Base-by-base conservation (phyloP, 805 yeast genomes). In the Candida manassasensis region DNA sequence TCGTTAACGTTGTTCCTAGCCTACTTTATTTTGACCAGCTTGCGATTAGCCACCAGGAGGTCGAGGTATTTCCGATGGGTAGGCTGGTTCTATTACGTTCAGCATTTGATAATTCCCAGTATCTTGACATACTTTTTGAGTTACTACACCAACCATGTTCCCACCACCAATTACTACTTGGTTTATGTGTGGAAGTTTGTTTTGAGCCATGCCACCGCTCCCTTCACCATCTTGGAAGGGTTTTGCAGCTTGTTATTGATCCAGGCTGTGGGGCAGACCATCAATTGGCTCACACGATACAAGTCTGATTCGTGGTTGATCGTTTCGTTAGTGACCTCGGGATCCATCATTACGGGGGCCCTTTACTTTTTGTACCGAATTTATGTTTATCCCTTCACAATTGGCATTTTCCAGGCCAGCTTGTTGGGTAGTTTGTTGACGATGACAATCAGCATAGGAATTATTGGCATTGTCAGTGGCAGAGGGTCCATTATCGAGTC, bases 401-500 rank as follows among this genome's bases (percentile, higher is more conserved):
- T 88, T 32, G 86, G 84, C 16, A 68, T 79, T 29, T 67, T 77
- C 28, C 77, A 83, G 26, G 94, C 97, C 1, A 81, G 96, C 0
- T 63, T 93, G 38, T 69, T 93, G 39, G 97, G 97, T 11, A 84
- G 89, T 2, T 79, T 85, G 4, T 69, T 93, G 41, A 85, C 97
- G 0, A 60, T 81, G 34, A 81, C 93, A 2, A 63, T 77, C 2
- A 77, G 85, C 13, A 57, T 93, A 24, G 87, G 95, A 1, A 56
- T 85, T 3, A 87, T 75, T 57, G 98, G 97, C 2, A 86, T 93
- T 21, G 73, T 84, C 14, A 77, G 90, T 2, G 81, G 82, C 5
- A 76, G 75, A 41, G 97, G 97, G 3, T 81, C 90, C n/a, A 80
- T 90, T n/a, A 73, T 89, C 34, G 98, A 93, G 59, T 75, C 88